A percentile compares a stretch with the other conserved stretches of the same genome.
Conservation (phyloP, 2,329 filamentous ascomycete genomes). For the Paramyrothecium sp. region DNA sequence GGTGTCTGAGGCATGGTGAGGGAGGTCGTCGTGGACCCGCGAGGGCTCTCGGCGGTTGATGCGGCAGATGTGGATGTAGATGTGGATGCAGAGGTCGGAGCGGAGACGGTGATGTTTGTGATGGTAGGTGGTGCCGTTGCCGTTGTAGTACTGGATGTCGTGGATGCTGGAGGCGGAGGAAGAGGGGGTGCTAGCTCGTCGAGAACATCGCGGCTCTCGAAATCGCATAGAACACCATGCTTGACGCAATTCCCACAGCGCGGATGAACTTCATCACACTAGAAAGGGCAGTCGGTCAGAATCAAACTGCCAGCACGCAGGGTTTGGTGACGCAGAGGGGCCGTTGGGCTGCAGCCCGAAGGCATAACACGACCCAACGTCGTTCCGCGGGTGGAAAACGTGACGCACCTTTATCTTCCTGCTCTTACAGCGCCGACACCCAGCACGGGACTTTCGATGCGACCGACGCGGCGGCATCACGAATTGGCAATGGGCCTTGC, state of each 20-base stretch:
- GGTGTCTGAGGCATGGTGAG: constrained; percentile 18
- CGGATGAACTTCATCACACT: constrained; percentile 67
- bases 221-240: constrained; percentile 66
- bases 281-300: too few species aligned
- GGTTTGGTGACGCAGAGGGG: not conserved
- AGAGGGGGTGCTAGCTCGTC: constrained; percentile 36
- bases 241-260: constrained; percentile 65
- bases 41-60: constrained; percentile 15
- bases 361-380: too few species aligned
- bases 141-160: too few species aligned
- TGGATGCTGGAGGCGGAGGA: constrained; percentile 31
- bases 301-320: constrained; percentile 11
- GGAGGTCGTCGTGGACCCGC: constrained; percentile 19
- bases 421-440: constrained; percentile 64
- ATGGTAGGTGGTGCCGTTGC: constrained; percentile 7
- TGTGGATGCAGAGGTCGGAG: constrained; percentile 1
- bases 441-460: constrained; percentile 69
- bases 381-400: too few species aligned
- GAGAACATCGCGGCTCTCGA: constrained; percentile 50
- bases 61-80: not conserved
- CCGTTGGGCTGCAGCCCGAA: too few species aligned
- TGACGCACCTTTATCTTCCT: constrained; percentile 65
- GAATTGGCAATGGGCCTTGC: too few species aligned
- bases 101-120: constrained; percentile 14
- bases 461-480: constrained; percentile 64